phyloP scores from a whole-genome alignment of 1,284 basidiomycete species.

The Cryptococcus hybrid region DNA sequence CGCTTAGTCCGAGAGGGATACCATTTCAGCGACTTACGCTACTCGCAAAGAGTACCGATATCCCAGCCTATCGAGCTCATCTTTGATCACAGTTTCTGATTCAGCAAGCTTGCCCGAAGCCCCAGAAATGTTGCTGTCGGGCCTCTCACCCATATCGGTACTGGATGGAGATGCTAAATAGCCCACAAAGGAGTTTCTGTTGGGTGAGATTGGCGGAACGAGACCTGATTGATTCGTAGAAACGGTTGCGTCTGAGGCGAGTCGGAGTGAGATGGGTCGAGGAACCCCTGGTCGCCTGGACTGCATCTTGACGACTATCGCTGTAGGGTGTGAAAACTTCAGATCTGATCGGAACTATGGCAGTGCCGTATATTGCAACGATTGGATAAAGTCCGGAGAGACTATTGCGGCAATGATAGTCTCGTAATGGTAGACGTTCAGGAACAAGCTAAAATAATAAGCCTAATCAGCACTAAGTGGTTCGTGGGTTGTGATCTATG shows the following conservation, averaged over 20 bases:
- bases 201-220: not conserved
- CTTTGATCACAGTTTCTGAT: not conserved
- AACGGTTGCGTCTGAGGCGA: not conserved
- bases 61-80: slow-evolving; percentile 41
- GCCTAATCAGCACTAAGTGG: no score
- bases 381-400: no score
- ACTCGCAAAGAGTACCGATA: slow-evolving; percentile 46
- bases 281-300: no score
- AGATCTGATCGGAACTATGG: no score
- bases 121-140: not conserved
- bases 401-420: no score
- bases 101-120: not conserved
- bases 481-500: no score
- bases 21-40: slow-evolving; percentile 32
- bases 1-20: not conserved
- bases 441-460: no score
- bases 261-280: no score
- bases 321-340: no score
- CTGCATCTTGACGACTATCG: no score
- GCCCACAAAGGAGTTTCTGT: not conserved
- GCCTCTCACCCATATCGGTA: not conserved
- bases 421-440: no score
- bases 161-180: not conserved
- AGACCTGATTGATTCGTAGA: not conserved
- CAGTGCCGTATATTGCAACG: no score